phyloP scores from a whole-genome alignment of 129 eudicot species.

The Deinandra increscens region DNA sequence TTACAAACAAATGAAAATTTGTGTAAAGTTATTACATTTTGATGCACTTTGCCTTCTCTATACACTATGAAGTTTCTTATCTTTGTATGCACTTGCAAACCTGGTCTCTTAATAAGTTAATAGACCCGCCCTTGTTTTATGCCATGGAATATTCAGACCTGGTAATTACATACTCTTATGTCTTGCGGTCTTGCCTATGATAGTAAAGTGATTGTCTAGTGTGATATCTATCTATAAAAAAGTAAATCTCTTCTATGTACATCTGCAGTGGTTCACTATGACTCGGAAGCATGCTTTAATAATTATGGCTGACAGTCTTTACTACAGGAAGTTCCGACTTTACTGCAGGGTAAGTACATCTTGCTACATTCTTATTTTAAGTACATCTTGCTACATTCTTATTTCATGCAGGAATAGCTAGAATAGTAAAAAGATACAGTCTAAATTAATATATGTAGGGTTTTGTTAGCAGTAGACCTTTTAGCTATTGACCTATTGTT shows the following conservation, averaged over 20 bases:
- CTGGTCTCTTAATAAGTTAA: background rate
- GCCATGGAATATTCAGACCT: constrained; percentile 8
- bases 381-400: constrained; percentile 18
- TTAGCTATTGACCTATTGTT: background rate
- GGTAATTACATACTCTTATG: background rate
- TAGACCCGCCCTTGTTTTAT: background rate
- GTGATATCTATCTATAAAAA: background rate
- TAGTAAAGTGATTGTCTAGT: background rate
- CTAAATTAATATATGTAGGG: background rate
- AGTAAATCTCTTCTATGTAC: constrained; percentile 4
- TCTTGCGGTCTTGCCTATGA: background rate
- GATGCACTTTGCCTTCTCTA: background rate
- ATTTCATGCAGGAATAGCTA: constrained; percentile 6
- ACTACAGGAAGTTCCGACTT: constrained; percentile 65
- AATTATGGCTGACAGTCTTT: constrained; percentile 70
- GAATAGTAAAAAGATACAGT: constrained; percentile 7
- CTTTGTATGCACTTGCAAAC: background rate
- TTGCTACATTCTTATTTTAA: constrained; percentile 19
- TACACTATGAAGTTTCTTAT: background rate
- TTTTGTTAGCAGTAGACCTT: background rate
- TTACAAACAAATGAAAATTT: background rate
- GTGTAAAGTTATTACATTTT: background rate
- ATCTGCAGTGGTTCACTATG: constrained; percentile 83
- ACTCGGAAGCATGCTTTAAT: constrained; percentile 67
- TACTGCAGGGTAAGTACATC: constrained; percentile 61